These are phyloP conservation scores for Penicillium nucicola DNA, from an alignment of 495 filamentous ascomycete genomes.

Conservation along the genomic window DNA sequence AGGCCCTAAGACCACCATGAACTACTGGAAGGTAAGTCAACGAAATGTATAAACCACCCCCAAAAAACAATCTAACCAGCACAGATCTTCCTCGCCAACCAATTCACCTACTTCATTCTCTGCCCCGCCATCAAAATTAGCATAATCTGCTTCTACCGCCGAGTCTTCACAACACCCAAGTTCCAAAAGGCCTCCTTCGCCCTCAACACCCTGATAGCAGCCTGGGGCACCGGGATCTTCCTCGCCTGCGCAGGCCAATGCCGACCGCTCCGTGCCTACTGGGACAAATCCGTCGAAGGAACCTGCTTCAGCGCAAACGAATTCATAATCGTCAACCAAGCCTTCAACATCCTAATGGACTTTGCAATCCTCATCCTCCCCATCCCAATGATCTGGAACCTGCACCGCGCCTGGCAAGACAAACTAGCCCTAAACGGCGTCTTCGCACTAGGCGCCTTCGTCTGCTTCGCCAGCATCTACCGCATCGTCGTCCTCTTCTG, in stretches of 20 bases:
- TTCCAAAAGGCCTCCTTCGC: conserved; percentile 32
- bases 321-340: conserved; percentile 43
- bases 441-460: conserved; percentile 48
- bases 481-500: conserved; percentile 57
- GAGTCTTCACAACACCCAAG: conserved; percentile 37
- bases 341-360: conserved; percentile 44
- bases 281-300: conserved; percentile 35
- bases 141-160: conserved; percentile 47
- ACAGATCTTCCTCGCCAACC: conserved; percentile 46
- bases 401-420: conserved; percentile 41
- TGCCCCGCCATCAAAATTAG: conserved; percentile 43
- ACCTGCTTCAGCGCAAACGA: conserved; percentile 33
- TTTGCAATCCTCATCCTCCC: conserved; percentile 40
- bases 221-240: conserved; percentile 36
- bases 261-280: conserved; percentile 37
- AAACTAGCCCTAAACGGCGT: conserved; percentile 46
- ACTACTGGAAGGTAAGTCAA: conserved; percentile 34
- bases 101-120: conserved; percentile 43
- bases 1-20: conserved; percentile 21
- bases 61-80: conserved; percentile 1
- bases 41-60: not conserved
- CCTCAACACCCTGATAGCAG: conserved; percentile 31
- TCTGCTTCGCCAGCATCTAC: conserved; percentile 46
- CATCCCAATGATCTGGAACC: conserved; percentile 43
- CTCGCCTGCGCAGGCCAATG: conserved; percentile 42